Percentiles rank a stretch among this genome's conserved stretches.
Conservation (phyloP, 2,329 filamentous ascomycete species). For the Colletotrichum camelliae region DNA sequence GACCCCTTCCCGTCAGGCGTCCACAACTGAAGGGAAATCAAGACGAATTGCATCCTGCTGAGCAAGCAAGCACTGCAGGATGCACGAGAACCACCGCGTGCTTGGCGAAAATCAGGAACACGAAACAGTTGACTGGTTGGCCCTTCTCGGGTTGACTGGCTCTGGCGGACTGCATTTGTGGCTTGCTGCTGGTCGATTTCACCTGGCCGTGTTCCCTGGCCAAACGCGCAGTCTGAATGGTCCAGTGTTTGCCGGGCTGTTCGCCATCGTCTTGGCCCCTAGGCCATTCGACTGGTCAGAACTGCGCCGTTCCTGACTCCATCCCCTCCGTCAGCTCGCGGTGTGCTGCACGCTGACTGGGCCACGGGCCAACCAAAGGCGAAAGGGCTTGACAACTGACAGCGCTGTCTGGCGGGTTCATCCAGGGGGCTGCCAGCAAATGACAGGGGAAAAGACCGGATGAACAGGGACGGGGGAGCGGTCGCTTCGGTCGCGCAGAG, state of each 20-base stretch:
- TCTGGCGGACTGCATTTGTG: background rate
- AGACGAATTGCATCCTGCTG: background rate
- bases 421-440: background rate
- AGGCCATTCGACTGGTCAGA: background rate
- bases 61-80: background rate
- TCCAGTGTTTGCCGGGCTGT: slow-evolving; percentile 9
- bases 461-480: background rate
- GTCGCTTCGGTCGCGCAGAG: background rate
- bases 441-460: slow-evolving; percentile 15
- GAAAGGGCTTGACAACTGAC: slow-evolving; percentile 4
- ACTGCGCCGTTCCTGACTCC: background rate
- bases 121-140: background rate
- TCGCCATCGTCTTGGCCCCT: slow-evolving; percentile 7
- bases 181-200: slow-evolving; percentile 7
- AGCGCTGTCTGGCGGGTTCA: background rate
- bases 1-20: background rate
- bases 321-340: background rate
- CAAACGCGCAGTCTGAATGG: slow-evolving; percentile 13
- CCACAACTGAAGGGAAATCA: background rate
- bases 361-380: background rate
- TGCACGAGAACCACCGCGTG: background rate
- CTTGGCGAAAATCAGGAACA: background rate
- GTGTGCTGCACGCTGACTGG: background rate
- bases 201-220: background rate
- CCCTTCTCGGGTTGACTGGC: background rate